phyloP scores from a whole-genome alignment of 2,329 filamentous ascomycete species.

The Aspergillus clavatus region DNA sequence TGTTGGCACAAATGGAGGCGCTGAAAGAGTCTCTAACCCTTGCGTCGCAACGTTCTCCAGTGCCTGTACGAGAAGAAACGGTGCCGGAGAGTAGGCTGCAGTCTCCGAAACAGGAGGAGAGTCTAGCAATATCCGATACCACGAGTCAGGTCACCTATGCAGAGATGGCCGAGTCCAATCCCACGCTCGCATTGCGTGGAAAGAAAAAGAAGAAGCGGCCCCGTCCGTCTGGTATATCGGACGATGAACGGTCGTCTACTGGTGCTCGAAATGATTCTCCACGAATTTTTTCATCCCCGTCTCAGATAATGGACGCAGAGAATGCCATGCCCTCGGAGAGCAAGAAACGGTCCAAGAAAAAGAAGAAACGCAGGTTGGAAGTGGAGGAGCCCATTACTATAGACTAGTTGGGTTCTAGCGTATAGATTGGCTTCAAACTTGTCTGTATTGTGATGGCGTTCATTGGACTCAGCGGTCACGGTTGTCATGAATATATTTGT shows the following conservation, averaged over 20 bases:
- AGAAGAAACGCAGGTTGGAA: slow-evolving; percentile 11
- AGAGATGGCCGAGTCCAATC: slow-evolving; percentile 4
- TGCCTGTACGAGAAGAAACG: not conserved
- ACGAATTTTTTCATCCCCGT: not conserved
- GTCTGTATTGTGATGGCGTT: not conserved
- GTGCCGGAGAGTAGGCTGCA: not conserved
- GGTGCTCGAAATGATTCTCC: slow-evolving; percentile 5
- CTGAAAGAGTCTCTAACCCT: slow-evolving; percentile 3
- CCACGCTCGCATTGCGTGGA: slow-evolving; percentile 6
- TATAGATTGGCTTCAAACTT: not conserved
- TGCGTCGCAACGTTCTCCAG: not conserved
- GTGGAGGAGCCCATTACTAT: slow-evolving; percentile 2
- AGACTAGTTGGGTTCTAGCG: slow-evolving; percentile 2
- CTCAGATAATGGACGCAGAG: not conserved
- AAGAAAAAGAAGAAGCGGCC: slow-evolving; percentile 13
- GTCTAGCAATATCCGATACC: not conserved
- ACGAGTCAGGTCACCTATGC: not conserved
- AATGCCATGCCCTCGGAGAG: not conserved
- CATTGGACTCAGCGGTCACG: not conserved
- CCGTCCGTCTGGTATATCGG: slow-evolving; percentile 1
- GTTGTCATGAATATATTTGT: not conserved
- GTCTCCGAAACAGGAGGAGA: not conserved
- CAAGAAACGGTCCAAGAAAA: slow-evolving; percentile 17
- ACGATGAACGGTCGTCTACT: slow-evolving; percentile 4
- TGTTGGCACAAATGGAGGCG: slow-evolving; percentile 5